These are phyloP conservation scores for Lichtheimia hyalospora DNA, from an alignment of 371 early-diverging fungal genomes.

Conservation along the genomic window DNA sequence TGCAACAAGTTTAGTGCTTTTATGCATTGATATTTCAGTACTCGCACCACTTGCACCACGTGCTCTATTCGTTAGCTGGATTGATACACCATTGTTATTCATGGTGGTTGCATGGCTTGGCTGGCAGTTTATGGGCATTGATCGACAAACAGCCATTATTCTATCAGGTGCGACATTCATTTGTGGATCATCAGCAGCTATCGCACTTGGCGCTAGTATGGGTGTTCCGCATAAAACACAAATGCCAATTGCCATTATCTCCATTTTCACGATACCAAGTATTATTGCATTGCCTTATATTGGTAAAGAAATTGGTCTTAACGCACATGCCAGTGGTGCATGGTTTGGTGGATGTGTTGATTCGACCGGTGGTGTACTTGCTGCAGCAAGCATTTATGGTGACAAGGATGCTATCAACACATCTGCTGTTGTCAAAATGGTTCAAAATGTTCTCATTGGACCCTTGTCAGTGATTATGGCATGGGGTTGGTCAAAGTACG, in stretches of 20 bases:
- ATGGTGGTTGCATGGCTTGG: slow-evolving; percentile 56
- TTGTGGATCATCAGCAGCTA: slow-evolving; percentile 67
- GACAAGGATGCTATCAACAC: slow-evolving; percentile 56
- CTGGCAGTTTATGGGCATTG: slow-evolving; percentile 52
- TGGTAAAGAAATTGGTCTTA: slow-evolving; percentile 43
- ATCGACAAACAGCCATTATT: slow-evolving; percentile 60
- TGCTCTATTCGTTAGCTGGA: slow-evolving; percentile 64
- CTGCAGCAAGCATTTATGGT: slow-evolving; percentile 63
- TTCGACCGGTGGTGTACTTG: slow-evolving; percentile 69
- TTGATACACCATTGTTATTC: slow-evolving; percentile 60
- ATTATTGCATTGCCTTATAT: slow-evolving; percentile 65
- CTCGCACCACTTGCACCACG: slow-evolving; percentile 58
- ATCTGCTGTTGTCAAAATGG: slow-evolving; percentile 65
- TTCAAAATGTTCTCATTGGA: slow-evolving; percentile 64
- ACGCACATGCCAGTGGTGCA: slow-evolving; percentile 55
- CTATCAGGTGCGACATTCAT: slow-evolving; percentile 66
- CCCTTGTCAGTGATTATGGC: slow-evolving; percentile 60
- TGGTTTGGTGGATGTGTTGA: slow-evolving; percentile 72
- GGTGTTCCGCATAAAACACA: slow-evolving; percentile 58
- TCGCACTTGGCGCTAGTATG: slow-evolving; percentile 59
- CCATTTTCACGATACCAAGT: slow-evolving; percentile 66
- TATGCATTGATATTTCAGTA: slow-evolving; percentile 59
- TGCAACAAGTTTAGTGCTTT: slow-evolving; percentile 57
- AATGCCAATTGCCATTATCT: slow-evolving; percentile 65
- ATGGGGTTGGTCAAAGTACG: slow-evolving; percentile 57